Conservation (phyloP, 208 protist genomes). For the Tritrichomonas musculus region DNA sequence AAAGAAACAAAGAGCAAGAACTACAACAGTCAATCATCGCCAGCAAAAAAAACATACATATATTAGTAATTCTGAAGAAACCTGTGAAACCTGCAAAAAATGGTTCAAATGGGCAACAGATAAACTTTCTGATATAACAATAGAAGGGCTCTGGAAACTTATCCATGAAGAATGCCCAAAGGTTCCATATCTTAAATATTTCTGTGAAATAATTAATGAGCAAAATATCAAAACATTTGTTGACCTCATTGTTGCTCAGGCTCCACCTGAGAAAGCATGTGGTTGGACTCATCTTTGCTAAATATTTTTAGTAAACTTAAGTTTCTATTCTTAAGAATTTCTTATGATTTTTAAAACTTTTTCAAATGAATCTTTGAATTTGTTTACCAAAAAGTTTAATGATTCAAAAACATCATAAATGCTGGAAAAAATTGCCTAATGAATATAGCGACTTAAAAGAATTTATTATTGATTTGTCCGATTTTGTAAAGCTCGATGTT, state of each 20-base stretch:
- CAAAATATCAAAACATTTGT: not conserved
- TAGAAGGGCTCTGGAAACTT: not conserved
- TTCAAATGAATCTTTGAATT: too few relatives aligned
- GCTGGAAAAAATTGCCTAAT: too few relatives aligned
- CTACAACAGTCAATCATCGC: too few relatives aligned
- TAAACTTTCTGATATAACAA: not conserved
- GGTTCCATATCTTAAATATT: not conserved
- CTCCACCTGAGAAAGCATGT: not conserved
- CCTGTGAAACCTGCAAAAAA: not conserved
- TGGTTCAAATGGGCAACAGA: not conserved
- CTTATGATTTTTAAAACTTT: too few relatives aligned
- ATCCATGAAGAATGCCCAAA: not conserved
- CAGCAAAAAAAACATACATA: too few relatives aligned
- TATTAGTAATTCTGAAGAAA: too few relatives aligned
- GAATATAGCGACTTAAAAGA: not conserved
- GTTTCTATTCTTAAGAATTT: too few relatives aligned
- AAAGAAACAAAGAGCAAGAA: too few relatives aligned
- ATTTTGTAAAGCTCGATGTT: not conserved
- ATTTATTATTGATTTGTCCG: not conserved
- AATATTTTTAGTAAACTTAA: too few relatives aligned
- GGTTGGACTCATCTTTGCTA: not conserved
- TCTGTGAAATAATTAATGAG: not conserved
- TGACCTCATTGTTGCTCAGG: not conserved
- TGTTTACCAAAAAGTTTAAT: too few relatives aligned
- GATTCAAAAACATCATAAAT: too few relatives aligned